Percentiles rank a stretch among this genome's conserved stretches.
Evolutionary conservation across 495 filamentous ascomycete genomes (phyloP).

Genomic region (Aspergillus nidulans): DNA sequence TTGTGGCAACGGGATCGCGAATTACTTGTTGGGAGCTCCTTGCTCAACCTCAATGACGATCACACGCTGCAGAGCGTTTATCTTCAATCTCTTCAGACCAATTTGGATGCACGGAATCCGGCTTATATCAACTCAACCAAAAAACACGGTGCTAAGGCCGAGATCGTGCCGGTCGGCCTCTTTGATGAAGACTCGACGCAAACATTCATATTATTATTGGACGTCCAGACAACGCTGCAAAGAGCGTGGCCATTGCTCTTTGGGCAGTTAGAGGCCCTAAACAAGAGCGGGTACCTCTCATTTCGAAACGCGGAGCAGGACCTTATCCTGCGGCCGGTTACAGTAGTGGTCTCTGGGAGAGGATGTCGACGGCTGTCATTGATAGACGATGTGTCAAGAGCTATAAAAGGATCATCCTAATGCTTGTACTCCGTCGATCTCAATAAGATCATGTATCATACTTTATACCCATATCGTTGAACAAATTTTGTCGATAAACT

Average conservation of each 20-base stretch:
- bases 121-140: background rate
- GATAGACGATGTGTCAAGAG: slow-evolving; percentile 29
- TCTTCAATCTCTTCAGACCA: slow-evolving; percentile 55
- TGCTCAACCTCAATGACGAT: slow-evolving; percentile 44
- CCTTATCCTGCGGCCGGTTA: slow-evolving; percentile 52
- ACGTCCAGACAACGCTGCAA: slow-evolving; percentile 40
- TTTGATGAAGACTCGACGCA: slow-evolving; percentile 44
- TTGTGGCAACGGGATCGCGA: slow-evolving; percentile 56
- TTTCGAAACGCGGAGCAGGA: slow-evolving; percentile 45
- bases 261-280: slow-evolving; percentile 51
- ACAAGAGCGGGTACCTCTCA: slow-evolving; percentile 54
- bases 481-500: background rate
- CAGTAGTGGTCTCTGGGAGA: slow-evolving; percentile 66
- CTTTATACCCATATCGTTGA: background rate
- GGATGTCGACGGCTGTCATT: slow-evolving; percentile 54
- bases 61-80: slow-evolving; percentile 62
- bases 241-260: slow-evolving; percentile 45
- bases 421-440: slow-evolving; percentile 5
- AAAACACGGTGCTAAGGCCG: background rate
- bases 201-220: slow-evolving; percentile 29
- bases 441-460: background rate
- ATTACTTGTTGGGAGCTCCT: slow-evolving; percentile 57
- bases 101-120: slow-evolving; percentile 54
- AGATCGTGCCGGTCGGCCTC: slow-evolving; percentile 43
- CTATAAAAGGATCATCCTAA: background rate